Conservation (phyloP, 352 stramenopile species). For the Globisporangium megalacanthum region DNA sequence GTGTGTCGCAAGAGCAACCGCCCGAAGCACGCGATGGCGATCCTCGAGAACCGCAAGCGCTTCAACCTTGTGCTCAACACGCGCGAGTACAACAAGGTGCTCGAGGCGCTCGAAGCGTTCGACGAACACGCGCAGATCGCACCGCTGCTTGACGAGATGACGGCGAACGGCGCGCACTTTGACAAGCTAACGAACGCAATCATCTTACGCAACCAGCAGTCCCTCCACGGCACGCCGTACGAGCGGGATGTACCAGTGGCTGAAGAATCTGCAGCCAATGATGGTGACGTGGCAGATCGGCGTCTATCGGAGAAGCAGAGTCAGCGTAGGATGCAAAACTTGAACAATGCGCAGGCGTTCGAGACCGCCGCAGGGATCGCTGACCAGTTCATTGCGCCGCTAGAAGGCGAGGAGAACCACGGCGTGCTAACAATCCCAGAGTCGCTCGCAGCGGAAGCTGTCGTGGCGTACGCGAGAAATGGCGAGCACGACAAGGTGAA, state of each 20-base stretch:
- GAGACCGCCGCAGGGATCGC: constrained; percentile 7
- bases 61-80: constrained; percentile 41
- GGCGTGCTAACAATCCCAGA: constrained; percentile 16
- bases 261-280: background rate
- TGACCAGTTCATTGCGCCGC: constrained; percentile 1
- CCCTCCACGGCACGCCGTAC: constrained; percentile 23
- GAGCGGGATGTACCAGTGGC: background rate
- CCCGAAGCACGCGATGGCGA: constrained; percentile 33
- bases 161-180: constrained; percentile 17
- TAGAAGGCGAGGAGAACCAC: constrained; percentile 1
- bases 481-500: constrained; percentile 42
- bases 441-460: constrained; percentile 28
- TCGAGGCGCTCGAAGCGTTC: constrained; percentile 42
- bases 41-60: constrained; percentile 48
- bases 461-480: constrained; percentile 33
- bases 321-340: constrained; percentile 7
- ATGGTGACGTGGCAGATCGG: background rate
- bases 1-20: constrained; percentile 36
- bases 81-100: constrained; percentile 29
- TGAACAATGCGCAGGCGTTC: constrained; percentile 6
- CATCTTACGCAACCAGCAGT: constrained; percentile 32
- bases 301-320: constrained; percentile 2
- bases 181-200: constrained; percentile 22
- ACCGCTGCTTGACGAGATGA: constrained; percentile 40
- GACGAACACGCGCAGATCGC: constrained; percentile 27